phyloP scores from a whole-genome alignment of 331 rosid genomes.

The Ulmus americana region DNA sequence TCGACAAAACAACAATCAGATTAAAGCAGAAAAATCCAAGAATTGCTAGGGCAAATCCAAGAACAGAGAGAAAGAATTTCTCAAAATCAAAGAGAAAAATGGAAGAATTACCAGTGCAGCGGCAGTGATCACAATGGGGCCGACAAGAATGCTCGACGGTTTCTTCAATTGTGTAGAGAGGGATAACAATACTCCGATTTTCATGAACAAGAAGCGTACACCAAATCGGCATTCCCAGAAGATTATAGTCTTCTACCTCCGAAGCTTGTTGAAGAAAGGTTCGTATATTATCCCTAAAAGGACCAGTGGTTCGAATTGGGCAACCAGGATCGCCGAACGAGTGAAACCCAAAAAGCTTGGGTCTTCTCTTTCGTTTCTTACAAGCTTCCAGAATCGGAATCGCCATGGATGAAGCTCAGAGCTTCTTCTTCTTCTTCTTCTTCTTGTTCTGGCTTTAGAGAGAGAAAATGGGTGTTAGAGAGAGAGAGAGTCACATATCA shows the following conservation, averaged over 20 bases:
- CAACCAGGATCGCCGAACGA: slow-evolving; percentile 57
- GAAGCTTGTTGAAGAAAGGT: slow-evolving; percentile 64
- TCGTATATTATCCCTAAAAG: slow-evolving; percentile 67
- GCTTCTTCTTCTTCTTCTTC: slow-evolving; percentile 17
- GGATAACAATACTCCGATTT: slow-evolving; percentile 40
- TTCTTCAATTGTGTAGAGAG: slow-evolving; percentile 78
- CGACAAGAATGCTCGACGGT: slow-evolving; percentile 41
- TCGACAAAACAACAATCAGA: not conserved
- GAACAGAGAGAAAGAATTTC: slow-evolving; percentile 2
- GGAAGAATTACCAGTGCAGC: slow-evolving; percentile 49
- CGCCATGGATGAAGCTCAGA: slow-evolving; percentile 35
- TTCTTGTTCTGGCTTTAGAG: not conserved
- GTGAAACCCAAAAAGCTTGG: slow-evolving; percentile 49
- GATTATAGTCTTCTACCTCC: slow-evolving; percentile 45
- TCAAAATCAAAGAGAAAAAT: not conserved
- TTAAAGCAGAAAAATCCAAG: not conserved
- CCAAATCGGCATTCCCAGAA: slow-evolving; percentile 62
- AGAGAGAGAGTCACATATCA: slow-evolving; percentile 20
- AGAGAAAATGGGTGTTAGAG: not conserved
- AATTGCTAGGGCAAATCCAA: slow-evolving; percentile 12
- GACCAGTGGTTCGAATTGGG: slow-evolving; percentile 39
- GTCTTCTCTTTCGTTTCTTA: slow-evolving; percentile 64
- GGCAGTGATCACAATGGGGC: slow-evolving; percentile 79
- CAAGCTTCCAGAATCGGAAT: slow-evolving; percentile 48
- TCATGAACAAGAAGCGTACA: slow-evolving; percentile 66